Base-by-base conservation (phyloP, 768 basidiomycete species). In the Pisolithus sp. region DNA sequence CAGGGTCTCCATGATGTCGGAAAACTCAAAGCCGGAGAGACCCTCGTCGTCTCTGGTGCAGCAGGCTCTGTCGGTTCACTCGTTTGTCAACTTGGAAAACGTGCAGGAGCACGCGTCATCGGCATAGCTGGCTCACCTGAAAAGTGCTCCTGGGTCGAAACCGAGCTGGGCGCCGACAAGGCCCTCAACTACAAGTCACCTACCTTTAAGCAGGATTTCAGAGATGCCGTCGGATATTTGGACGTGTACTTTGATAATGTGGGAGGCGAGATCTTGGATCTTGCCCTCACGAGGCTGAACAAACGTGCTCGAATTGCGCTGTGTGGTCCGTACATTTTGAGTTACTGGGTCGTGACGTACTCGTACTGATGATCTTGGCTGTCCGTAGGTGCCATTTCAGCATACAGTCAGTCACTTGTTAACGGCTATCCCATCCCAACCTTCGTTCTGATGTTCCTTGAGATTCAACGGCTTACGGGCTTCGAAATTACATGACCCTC, bases 231-330 rank as follows among this genome's bases (percentile, higher is more conserved):
- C 43, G 88, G 88, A 3, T 88, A 83, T 58, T 57, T 92, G n/a
- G 89, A 94, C 57, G 86, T 87, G 1, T 91, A 74, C 66, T 93
- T 93, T 59, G 89, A 92, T 64, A 89, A 90, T 53, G 87, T 90
- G 48, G 84, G 82, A 23, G 83, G 82, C 65, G 86, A 90, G 28
- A 88, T 92, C 37, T 73, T 97, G 50, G 86, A 95, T 64, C 74
- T 93, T 59, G 78, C 81, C 42, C 69, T 96, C 52, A 79, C 79
- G 23, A 74, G 86, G 47, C 64, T 98, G 61, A 91, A 92, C 39
- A 77, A 81, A 64, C 71, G 80, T 40, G 93, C 92, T 5, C 73
- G 93, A 49, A 79, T 96, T 51, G 80, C 80, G 13, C 66, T 93
- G 18, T 95, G 93, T 58, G 94, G 93, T 86, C 53, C 42, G 82